Percentiles rank a stretch among this genome's conserved stretches.
Evolutionary conservation across 2,329 filamentous ascomycete species (phyloP).

Genomic region (Pseudogymnoascus sp.): DNA sequence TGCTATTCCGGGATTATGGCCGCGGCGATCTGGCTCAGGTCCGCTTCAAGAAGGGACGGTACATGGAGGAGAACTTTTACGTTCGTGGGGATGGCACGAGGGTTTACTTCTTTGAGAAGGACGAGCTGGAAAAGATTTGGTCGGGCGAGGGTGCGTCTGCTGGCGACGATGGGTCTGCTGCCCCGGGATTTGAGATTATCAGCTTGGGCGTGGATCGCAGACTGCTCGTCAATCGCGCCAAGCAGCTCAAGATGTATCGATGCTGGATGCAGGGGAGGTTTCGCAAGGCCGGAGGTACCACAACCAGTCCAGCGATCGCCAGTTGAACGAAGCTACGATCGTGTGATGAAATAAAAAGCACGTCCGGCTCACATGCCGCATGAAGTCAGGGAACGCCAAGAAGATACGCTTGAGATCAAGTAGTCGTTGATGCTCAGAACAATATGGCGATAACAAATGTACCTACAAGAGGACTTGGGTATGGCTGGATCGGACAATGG

Average conservation of each 20-base stretch:
- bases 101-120: constrained; percentile 93
- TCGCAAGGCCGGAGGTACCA: constrained; percentile 41
- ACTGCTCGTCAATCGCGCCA: constrained; percentile 83
- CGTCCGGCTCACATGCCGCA: background rate
- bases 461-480: background rate
- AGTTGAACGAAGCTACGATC: background rate
- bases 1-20: constrained; percentile 95
- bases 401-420: too few species aligned
- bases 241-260: constrained; percentile 94
- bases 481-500: background rate
- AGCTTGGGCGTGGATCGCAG: constrained; percentile 80
- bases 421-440: background rate
- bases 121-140: constrained; percentile 78
- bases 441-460: background rate
- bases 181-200: constrained; percentile 55
- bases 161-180: background rate
- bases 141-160: constrained; percentile 23
- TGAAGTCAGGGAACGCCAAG: background rate
- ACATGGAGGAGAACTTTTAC: constrained; percentile 95
- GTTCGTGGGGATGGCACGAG: constrained; percentile 89
- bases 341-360: background rate
- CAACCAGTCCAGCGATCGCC: background rate
- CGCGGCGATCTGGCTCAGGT: constrained; percentile 93
- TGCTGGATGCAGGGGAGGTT: constrained; percentile 91
- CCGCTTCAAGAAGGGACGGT: constrained; percentile 90